A percentile compares a stretch with the other conserved stretches of the same genome.
Evolutionary conservation across 2,329 filamentous ascomycete genomes (phyloP).

Genomic region (Aspergillus costaricaensis): DNA sequence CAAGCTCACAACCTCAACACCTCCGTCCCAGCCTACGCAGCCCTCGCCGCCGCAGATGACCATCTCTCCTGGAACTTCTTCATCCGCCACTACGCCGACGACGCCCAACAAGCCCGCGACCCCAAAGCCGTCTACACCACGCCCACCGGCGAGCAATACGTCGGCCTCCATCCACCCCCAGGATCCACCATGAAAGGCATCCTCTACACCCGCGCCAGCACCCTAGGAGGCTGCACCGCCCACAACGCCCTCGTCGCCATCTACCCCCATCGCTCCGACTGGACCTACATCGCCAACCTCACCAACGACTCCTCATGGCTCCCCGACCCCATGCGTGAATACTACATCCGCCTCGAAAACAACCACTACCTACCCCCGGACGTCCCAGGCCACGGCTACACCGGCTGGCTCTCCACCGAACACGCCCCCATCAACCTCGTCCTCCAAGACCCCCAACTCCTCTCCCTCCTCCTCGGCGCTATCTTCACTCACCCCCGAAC

Average conservation of each 20-base stretch:
- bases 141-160: constrained; percentile 54
- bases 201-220: constrained; percentile 60
- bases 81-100: constrained; percentile 38
- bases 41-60: constrained; percentile 33
- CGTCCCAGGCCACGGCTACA: constrained; percentile 47
- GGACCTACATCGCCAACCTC: constrained; percentile 57
- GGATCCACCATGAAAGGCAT: constrained; percentile 57
- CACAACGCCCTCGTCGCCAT: constrained; percentile 64
- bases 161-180: constrained; percentile 55
- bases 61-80: constrained; percentile 39
- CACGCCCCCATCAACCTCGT: constrained; percentile 50
- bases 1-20: constrained; percentile 34
- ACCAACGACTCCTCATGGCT: constrained; percentile 64
- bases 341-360: constrained; percentile 57
- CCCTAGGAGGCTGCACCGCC: constrained; percentile 60
- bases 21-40: constrained; percentile 32
- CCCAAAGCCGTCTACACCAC: constrained; percentile 46
- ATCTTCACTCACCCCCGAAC: constrained; percentile 53
- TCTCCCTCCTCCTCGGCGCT: constrained; percentile 55
- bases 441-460: constrained; percentile 55
- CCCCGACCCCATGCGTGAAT: constrained; percentile 59
- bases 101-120: constrained; percentile 31
- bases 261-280: constrained; percentile 62
- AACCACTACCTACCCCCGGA: constrained; percentile 52
- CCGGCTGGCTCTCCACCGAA: constrained; percentile 31